Conservation (phyloP, 2,329 filamentous ascomycete genomes). For the Fusarium sp. region DNA sequence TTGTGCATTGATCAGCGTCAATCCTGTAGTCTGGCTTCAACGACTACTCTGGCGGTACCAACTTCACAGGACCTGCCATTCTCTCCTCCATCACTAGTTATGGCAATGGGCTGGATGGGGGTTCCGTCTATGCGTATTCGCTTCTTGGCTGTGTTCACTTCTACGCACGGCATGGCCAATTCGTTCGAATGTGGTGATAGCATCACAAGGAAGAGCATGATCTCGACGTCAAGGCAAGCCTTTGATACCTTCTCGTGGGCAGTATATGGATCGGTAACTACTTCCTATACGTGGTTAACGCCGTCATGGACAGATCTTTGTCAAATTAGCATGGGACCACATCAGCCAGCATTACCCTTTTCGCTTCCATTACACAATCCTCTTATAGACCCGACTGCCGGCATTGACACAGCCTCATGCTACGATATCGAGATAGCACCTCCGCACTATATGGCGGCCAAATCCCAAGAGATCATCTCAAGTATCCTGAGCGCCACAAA, state of each 20-base stretch:
- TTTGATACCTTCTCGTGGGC: background rate
- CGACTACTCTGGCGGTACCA: background rate
- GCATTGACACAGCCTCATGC: rapidly evolving
- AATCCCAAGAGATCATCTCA: background rate
- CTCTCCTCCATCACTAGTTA: too few species aligned
- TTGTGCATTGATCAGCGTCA: conserved; percentile 11
- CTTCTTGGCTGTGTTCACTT: conserved; percentile 14
- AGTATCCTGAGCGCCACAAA: background rate
- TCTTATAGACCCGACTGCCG: background rate
- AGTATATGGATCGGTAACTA: background rate
- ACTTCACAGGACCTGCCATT: too few species aligned
- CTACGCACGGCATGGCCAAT: conserved; percentile 16
- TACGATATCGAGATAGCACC: rapidly evolving
- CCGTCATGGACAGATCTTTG: background rate
- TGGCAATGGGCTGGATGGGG: background rate
- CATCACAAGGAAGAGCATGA: background rate
- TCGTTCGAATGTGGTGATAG: conserved; percentile 1
- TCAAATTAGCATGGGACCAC: too few species aligned
- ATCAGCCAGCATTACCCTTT: rapidly evolving
- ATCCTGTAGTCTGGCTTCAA: background rate
- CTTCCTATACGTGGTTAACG: background rate
- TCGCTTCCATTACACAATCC: background rate
- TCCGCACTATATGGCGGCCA: rapidly evolving
- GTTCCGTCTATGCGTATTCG: background rate
- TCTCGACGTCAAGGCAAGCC: background rate